These are phyloP conservation scores for Sergeia podlipaevii DNA, from an alignment of 208 protist species.

Conservation along the genomic window DNA sequence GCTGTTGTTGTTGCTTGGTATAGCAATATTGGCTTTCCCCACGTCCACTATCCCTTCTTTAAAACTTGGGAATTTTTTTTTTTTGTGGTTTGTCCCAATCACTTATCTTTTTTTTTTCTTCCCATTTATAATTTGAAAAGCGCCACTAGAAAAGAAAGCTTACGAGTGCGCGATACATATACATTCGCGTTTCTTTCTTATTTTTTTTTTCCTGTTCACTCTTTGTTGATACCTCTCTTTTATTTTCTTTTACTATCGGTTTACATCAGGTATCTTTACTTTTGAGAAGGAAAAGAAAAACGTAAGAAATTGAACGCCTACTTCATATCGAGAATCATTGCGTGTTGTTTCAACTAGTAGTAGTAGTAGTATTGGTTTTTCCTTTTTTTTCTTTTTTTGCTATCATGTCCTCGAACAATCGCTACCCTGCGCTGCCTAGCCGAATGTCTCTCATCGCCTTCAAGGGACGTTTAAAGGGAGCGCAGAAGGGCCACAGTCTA, in stretches of 20 bases:
- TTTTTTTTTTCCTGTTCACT: constrained; percentile 6
- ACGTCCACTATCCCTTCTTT: too few relatives aligned
- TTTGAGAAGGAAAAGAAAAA: constrained; percentile 1
- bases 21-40: too few relatives aligned
- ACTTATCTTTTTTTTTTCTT: too few relatives aligned
- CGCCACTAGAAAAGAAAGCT: too few relatives aligned
- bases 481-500: constrained; percentile 98
- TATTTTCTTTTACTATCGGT: not conserved
- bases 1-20: too few relatives aligned
- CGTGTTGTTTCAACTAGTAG: not conserved
- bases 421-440: constrained; percentile 87
- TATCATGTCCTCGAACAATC: constrained; percentile 74
- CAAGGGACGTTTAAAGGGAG: constrained; percentile 95
- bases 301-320: not conserved
- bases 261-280: too few relatives aligned
- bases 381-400: not conserved
- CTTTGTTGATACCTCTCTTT: constrained; percentile 9
- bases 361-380: not conserved
- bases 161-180: too few relatives aligned
- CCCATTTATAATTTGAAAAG: too few relatives aligned
- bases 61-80: too few relatives aligned
- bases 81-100: too few relatives aligned
- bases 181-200: too few relatives aligned
- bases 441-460: constrained; percentile 92
- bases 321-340: not conserved